A percentile compares a stretch with the other conserved stretches of the same genome.
These are phyloP conservation scores for Oryza meridionalis DNA, from an alignment of 176 grass and related monocot species.

Conservation along the genomic window DNA sequence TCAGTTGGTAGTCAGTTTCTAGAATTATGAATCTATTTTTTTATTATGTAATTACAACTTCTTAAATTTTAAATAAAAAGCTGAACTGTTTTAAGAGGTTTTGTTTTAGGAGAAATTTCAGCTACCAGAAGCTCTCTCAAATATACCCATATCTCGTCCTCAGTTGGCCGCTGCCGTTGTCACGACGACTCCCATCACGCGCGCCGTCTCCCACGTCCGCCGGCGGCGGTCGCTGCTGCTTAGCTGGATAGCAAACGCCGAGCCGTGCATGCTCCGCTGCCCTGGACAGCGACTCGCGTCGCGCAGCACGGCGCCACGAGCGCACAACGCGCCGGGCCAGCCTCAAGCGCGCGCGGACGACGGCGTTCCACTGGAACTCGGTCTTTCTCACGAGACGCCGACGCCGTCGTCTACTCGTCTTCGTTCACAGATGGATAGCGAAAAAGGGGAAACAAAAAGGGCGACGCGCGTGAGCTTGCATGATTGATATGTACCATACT, in stretches of 20 bases:
- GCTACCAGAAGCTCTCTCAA: too few relatives aligned
- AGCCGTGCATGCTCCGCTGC: conserved; percentile 39
- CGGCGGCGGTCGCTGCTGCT: not conserved
- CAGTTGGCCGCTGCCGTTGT: not conserved
- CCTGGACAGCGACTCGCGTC: conserved; percentile 22
- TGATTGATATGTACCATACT: not conserved
- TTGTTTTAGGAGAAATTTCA: too few relatives aligned
- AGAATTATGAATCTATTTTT: too few relatives aligned
- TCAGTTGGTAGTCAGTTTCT: too few relatives aligned
- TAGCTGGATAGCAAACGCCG: conserved; percentile 31
- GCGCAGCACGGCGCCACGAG: not conserved
- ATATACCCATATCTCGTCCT: too few relatives aligned
- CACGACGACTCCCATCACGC: not conserved
- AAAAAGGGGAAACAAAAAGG: not conserved
- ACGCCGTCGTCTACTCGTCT: not conserved
- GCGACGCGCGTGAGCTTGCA: conserved; percentile 12
- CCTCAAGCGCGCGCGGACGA: not conserved
- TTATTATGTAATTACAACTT: too few relatives aligned
- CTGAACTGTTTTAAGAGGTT: too few relatives aligned
- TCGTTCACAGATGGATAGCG: not conserved
- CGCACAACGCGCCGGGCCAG: not conserved
- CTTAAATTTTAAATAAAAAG: too few relatives aligned
- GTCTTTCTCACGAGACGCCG: too few relatives aligned
- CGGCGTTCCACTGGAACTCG: not conserved
- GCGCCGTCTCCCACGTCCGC: not conserved